Evolutionary conservation across 495 filamentous ascomycete genomes (phyloP), one percentile per base, ranked within the genome.

Genomic region (Xylaria longipes): DNA sequence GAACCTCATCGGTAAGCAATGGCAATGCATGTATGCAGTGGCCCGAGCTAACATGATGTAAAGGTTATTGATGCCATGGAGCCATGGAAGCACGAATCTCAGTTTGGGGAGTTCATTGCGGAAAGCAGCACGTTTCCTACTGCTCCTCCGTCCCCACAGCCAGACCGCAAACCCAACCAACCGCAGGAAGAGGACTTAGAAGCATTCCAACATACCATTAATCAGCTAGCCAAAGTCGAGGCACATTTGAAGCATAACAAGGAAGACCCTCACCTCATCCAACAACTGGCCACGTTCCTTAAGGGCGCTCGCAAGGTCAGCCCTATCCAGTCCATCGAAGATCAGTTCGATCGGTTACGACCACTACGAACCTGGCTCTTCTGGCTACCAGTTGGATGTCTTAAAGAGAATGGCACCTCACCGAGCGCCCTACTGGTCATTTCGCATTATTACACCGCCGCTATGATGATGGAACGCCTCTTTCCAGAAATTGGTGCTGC

Each of bases 1-100:
- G 96, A 52, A 94, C 94, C 72, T 93, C 91, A 35, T 94, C 92
- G 60, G 94, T 94, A 87, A 81, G 89, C 82, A 35, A 54, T 54
- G 4, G 14, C n/a, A 56, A 3, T 31, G 50, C 50, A 9, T 61
- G 0, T 46, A 60, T 12, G 31, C 61, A 62, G 58, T 69, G 39
- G 68, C 60, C 58, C 54, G 54, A 71, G 61, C 78, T 83, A 87
- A 81, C 73, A 22, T 45, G n/a, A 25, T 22, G 37, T 27, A 68
- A 73, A 94, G 92, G 87, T 99, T 65, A 89, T 98, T 72, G 89
- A 93, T 74, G 91, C 92, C 35, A 99, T 98, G 95, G 92, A 93
- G 72, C 88, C 91, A 62, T 98, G 96, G 96, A 95, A 92, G 81
- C 87, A 94, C 70, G 91, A 95, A 75, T 97, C 94, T 22, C 86